Conservation (phyloP, 164 flowering plant genomes). For the Magnolia officinalis region DNA sequence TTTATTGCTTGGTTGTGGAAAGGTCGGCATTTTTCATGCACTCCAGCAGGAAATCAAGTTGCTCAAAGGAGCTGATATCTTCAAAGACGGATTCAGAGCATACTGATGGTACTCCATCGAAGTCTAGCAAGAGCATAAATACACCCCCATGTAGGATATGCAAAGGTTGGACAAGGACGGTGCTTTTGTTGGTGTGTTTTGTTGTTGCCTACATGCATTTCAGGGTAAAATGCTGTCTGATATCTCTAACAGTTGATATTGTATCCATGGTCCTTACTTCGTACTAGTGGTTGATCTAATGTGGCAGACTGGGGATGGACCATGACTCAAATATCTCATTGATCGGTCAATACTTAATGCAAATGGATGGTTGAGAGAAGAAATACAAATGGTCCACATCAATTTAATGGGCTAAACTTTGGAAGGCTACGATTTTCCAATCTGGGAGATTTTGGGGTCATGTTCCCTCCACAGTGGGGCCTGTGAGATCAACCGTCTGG, state of each 20-base stretch:
- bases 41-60: constrained; percentile 9
- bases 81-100: constrained; percentile 1
- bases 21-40: constrained; percentile 16
- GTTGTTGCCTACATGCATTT: constrained; percentile 11
- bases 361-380: background rate
- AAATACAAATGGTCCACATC: background rate
- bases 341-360: too few relatives aligned
- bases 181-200: constrained; percentile 9
- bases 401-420: background rate
- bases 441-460: too few relatives aligned
- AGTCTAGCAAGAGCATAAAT: background rate
- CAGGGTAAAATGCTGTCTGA: constrained; percentile 8
- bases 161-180: constrained; percentile 17
- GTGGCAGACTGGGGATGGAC: background rate
- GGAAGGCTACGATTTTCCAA: too few relatives aligned
- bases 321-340: too few relatives aligned
- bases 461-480: too few relatives aligned
- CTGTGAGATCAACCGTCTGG: too few relatives aligned
- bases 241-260: background rate
- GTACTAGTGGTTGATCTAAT: background rate
- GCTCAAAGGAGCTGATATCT: constrained; percentile 3
- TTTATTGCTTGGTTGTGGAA: constrained; percentile 16
- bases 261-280: background rate
- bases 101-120: background rate
- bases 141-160: constrained; percentile 7